Evolutionary conservation across 1,284 basidiomycete genomes (phyloP), one percentile per base, ranked within the genome.

Genomic region (Trichosporon sp.): DNA sequence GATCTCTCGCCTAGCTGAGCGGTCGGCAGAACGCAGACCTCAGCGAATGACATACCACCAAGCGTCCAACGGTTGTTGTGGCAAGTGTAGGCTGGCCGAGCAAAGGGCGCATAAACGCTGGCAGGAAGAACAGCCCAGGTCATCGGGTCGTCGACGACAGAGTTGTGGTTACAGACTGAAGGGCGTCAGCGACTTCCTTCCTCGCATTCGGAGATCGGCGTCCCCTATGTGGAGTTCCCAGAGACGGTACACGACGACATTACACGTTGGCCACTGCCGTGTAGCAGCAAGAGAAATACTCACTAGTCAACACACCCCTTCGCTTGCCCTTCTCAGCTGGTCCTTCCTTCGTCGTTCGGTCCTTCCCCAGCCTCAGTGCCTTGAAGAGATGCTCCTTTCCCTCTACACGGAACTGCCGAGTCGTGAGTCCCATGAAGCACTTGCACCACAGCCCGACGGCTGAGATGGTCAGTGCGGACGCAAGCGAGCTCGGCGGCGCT

Each of bases 151-250:
- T 80, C 80, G 10, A 76, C 71, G 3, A 91, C 92, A 52, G 92
- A 95, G 63, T 94, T 88, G 76, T 96, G 93, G 77, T 96, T 96
- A 59, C 88, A 87, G 56, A 95, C 92, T 95, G 72, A 16, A 13
- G 3, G 4, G n/a, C 5, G 52, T 57, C n/a, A 37, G 52, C 25
- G 56, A 64, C n/a, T 2, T 6, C 0, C 27, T 7, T 19, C 14
- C 7, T 29, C 32, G 11, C 32, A 32, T 11, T 32, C 32, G n/a
- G n/a, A n/a, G n/a, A n/a, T n/a, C n/a, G n/a, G n/a, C 32, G 32
- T 11, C 29, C 46, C 11, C 49, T 58, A 33, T 40, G 62, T 27
- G 57, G 2, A 1, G 13, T 9, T 32, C 31, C 33, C 14, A 13
- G 23, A 8, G 23, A n/a, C n/a, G n/a, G n/a, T n/a, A n/a, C n/a